A percentile compares a stretch with the other conserved stretches of the same genome.
Evolutionary conservation across 345 rosid genomes (phyloP).

Genomic region (Dipteronia sinensis): DNA sequence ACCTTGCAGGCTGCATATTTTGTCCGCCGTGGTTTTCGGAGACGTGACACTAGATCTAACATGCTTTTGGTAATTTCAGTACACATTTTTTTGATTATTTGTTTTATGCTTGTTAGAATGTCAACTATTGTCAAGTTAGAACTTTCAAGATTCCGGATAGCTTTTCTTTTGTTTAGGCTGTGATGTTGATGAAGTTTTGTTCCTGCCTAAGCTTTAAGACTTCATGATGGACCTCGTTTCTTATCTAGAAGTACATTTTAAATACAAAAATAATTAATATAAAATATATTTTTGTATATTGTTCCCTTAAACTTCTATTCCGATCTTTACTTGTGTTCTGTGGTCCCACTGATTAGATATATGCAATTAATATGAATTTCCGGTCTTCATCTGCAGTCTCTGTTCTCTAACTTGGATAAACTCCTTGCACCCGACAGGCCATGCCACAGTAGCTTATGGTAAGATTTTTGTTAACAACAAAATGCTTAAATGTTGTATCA

Average conservation of each 20-base stretch:
- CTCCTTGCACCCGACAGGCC: constrained; percentile 86
- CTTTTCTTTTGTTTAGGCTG: background rate
- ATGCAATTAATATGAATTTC: constrained; percentile 19
- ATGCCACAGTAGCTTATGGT: constrained; percentile 95
- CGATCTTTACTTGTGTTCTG: background rate
- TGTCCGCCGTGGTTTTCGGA: constrained; percentile 61
- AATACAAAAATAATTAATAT: background rate
- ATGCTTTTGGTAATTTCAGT: constrained; percentile 80
- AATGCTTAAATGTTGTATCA: background rate
- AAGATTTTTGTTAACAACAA: constrained; percentile 24
- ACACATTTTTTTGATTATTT: background rate
- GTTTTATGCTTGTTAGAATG: constrained; percentile 7
- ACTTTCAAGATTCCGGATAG: background rate
- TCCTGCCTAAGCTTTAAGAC: background rate
- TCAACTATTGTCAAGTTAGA: background rate
- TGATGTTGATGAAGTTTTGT: background rate
- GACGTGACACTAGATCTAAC: constrained; percentile 90
- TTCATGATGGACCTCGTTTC: background rate
- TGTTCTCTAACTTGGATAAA: constrained; percentile 77
- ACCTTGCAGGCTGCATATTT: constrained; percentile 79
- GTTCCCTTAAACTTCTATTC: background rate
- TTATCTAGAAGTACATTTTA: background rate
- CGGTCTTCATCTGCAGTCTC: constrained; percentile 56
- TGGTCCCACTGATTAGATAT: background rate
- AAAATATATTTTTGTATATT: background rate